Evolutionary conservation across 768 basidiomycete genomes (phyloP).

Genomic region (Podaxis pistillaris): DNA sequence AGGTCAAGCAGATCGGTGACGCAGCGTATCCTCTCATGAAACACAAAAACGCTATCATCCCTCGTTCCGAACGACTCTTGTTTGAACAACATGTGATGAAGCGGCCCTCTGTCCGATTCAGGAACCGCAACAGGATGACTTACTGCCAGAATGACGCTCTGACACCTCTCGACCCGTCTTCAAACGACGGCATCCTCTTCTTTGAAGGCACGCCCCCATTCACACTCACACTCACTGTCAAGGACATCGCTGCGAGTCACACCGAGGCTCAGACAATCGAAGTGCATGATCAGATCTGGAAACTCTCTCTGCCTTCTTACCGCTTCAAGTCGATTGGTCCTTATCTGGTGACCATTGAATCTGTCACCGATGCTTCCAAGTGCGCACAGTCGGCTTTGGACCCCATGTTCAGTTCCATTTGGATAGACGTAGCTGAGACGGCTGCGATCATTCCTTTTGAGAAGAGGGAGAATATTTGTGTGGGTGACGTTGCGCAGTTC

Average conservation of each 20-base stretch:
- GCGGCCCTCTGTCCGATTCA: constrained; percentile 81
- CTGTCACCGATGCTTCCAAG: constrained; percentile 74
- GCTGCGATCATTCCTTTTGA: constrained; percentile 89
- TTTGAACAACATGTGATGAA: constrained; percentile 85
- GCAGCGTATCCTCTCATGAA: constrained; percentile 77
- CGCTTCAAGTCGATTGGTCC: constrained; percentile 77
- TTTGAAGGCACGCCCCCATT: constrained; percentile 89
- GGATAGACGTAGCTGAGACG: constrained; percentile 95
- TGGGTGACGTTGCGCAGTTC: constrained; percentile 88
- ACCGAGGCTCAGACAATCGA: constrained; percentile 56
- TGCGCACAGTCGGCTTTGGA: constrained; percentile 77
- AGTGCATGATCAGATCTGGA: constrained; percentile 58
- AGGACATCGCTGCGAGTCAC: constrained; percentile 71
- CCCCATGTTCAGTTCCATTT: constrained; percentile 58
- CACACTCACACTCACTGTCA: constrained; percentile 68
- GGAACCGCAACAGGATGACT: constrained; percentile 58
- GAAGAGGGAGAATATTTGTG: constrained; percentile 77
- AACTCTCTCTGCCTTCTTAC: constrained; percentile 66
- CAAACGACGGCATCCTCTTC: constrained; percentile 58
- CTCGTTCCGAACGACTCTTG: constrained; percentile 63
- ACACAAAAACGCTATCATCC: constrained; percentile 60
- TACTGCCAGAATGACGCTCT: constrained; percentile 78
- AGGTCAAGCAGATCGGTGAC: constrained; percentile 88
- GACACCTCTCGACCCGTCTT: constrained; percentile 47
- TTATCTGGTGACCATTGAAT: constrained; percentile 76